Base-by-base conservation (phyloP, 192 early-diverging fungal species). In the Gamsiella multidivaricata region DNA sequence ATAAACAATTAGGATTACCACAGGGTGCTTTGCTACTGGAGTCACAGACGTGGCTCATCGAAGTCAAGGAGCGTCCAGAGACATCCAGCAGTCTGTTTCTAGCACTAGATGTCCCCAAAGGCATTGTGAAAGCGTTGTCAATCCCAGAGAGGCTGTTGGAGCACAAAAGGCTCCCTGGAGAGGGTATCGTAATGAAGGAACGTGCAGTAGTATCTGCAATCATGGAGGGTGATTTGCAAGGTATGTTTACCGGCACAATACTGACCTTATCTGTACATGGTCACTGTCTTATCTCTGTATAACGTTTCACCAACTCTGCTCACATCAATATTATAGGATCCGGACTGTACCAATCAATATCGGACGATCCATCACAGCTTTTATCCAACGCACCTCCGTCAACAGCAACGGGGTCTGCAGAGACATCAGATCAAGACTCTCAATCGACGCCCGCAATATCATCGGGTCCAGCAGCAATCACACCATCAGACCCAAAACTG, bases 11-110 rank as follows among this genome's bases (percentile, higher is more conserved):
- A 78, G 74, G 57, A 1, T 39, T 69, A 14, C 29, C 18, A 10
- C 22, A 41, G 18, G 59, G 45, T 9, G 42, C 55, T 34, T n/a
- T 26, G 4, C 29, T 78, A 6, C 8, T 49, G n/a, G 31, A 28
- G 23, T 78, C 74, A 23, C 65, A 78, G 12, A 52, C 66, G 17
- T 78, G 74, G 74, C 60, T 78, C 12, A 34, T 78, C 3, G 74
- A 78, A 28, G 20, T 78, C 20, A 76, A 76, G 31, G 22, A 54
- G 17, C 70, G 64, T 2, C 47, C 28, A 14, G 53, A 32, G 32
- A 29, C 43, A 33, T 20, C 56, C n/a, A 57, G 64, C 0, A 78
- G 74, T 33, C 20, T 78, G n/a, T 78, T 67, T 47, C 37, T 78
- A 20, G 74, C 66, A 1, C 25, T 78, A 46, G 74, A 78, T 58